phyloP scores from a whole-genome alignment of 495 filamentous ascomycete genomes.

The Aspergillus conjunctus region DNA sequence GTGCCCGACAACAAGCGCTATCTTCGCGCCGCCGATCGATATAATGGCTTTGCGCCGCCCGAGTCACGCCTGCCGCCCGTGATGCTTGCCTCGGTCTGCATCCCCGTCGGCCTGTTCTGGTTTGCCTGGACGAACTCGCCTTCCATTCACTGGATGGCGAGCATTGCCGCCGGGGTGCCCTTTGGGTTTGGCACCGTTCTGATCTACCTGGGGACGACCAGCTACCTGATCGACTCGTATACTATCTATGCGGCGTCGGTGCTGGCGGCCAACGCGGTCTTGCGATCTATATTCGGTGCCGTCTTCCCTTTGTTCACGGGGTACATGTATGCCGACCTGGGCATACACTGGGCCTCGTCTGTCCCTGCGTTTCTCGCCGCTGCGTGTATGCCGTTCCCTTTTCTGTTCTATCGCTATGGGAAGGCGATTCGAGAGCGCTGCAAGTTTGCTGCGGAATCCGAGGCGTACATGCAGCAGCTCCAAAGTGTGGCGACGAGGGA shows the following conservation, averaged over 20 bases:
- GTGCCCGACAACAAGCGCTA: constrained; percentile 45
- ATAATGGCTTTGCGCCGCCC: constrained; percentile 25
- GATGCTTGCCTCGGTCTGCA: constrained; percentile 35
- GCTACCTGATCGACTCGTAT: constrained; percentile 71
- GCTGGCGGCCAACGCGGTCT: constrained; percentile 67
- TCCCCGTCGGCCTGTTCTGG: constrained; percentile 52
- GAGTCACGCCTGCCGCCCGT: constrained; percentile 40
- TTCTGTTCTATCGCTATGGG: constrained; percentile 68
- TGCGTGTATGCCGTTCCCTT: constrained; percentile 68
- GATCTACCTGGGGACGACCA: constrained; percentile 68
- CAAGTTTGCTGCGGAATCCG: constrained; percentile 67
- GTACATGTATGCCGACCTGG: constrained; percentile 64
- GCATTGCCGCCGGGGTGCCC: constrained; percentile 58
- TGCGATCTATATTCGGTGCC: constrained; percentile 64
- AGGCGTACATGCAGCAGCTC: too few relatives aligned
- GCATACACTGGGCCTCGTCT: constrained; percentile 69
- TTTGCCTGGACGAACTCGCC: constrained; percentile 65
- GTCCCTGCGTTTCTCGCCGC: constrained; percentile 69
- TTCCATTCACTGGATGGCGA: constrained; percentile 62
- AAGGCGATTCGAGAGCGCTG: constrained; percentile 57
- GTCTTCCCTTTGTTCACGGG: constrained; percentile 74
- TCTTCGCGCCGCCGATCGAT: constrained; percentile 18
- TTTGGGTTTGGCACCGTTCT: constrained; percentile 69
- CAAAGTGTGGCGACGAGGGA: too few relatives aligned
- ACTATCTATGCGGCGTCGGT: constrained; percentile 73